Base-by-base conservation (phyloP, 2,329 filamentous ascomycete species). In the Septoria linicola region DNA sequence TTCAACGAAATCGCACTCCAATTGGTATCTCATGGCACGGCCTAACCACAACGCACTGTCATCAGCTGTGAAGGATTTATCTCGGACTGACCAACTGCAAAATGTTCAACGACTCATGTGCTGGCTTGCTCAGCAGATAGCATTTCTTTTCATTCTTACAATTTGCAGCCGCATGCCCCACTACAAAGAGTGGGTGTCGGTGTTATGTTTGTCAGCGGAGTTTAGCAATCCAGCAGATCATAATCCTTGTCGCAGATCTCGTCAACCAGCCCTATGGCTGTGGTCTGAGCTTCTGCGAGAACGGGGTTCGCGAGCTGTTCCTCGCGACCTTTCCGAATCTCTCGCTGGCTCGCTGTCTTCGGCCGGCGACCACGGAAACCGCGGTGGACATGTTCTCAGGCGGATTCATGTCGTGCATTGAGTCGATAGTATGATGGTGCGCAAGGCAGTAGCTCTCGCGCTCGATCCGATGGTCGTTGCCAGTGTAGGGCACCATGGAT, bases 201-300 rank as follows among this genome's bases (percentile, higher is more conserved):
- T 17, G 41, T 32, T 44, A 21, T 30, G 41, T 35, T 41, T 34
- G 41, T 44, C 11, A 44, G 41, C 41, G 41, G 41, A 44, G 41
- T 44, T 44, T 34, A 44, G 41, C 17, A 44, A 44, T 34, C 41
- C 21, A 41, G 25, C 14, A 10, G 14, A 27, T 41, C 23, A 34
- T 32, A 16, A 44, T 27, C 41, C 41, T 16, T 13, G 41, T 34
- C 16, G 41, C 30, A 44, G 41, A 44, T 44, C 41, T 23, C 41
- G 23, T 25, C 23, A 27, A 17, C 14, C 27, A 44, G 41, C 41
- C 41, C 41, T 44, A 44, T 35, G 27, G 20, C 27, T 23, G 16
- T 27, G 23, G 23, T 27, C 23, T 27, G 23, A 27, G 23, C 23
- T 27, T 27, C 10, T 27, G 10, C n/a, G n/a, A n/a, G n/a, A n/a